Percentiles rank a stretch among this genome's conserved stretches.
Evolutionary conservation across 139 green algal genomes (phyloP).

Genomic region (Picochlorum sp.): DNA sequence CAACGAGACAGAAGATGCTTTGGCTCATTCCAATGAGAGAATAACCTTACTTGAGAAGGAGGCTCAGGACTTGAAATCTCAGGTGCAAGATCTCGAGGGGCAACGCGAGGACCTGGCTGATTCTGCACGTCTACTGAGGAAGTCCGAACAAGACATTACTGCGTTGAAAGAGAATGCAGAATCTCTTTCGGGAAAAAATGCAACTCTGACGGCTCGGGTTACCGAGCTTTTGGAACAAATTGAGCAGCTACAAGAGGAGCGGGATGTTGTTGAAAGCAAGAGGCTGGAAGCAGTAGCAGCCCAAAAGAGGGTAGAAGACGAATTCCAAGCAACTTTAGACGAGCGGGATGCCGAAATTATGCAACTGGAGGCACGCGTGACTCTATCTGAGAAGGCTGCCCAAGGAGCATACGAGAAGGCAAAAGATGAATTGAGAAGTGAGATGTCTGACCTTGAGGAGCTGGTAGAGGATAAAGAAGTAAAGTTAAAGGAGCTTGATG

Average conservation of each 20-base stretch:
- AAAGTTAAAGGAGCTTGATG: background rate
- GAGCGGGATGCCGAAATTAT: conserved; percentile 8
- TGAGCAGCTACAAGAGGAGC: background rate
- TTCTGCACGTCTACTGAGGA: too few species aligned
- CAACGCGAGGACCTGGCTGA: too few species aligned
- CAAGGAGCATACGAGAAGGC: conserved; percentile 2
- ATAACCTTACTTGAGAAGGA: too few species aligned
- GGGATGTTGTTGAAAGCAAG: background rate
- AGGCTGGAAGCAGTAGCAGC: background rate
- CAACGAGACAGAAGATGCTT: too few species aligned
- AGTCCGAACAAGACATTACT: too few species aligned
- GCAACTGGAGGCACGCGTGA: conserved; percentile 4
- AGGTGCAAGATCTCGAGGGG: too few species aligned
- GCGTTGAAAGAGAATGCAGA: too few species aligned
- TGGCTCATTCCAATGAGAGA: too few species aligned
- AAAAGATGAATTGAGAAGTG: background rate
- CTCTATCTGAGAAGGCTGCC: background rate
- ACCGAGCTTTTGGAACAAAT: background rate
- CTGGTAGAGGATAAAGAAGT: background rate
- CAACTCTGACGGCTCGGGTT: too few species aligned
- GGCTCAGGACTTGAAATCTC: too few species aligned
- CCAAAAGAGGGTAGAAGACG: background rate
- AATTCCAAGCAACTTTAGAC: background rate
- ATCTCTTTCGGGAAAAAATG: too few species aligned
- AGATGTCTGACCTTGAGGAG: background rate